These are phyloP conservation scores for Microbotryomycetes sp. DNA, from an alignment of 1,284 basidiomycete species.

Conservation along the genomic window DNA sequence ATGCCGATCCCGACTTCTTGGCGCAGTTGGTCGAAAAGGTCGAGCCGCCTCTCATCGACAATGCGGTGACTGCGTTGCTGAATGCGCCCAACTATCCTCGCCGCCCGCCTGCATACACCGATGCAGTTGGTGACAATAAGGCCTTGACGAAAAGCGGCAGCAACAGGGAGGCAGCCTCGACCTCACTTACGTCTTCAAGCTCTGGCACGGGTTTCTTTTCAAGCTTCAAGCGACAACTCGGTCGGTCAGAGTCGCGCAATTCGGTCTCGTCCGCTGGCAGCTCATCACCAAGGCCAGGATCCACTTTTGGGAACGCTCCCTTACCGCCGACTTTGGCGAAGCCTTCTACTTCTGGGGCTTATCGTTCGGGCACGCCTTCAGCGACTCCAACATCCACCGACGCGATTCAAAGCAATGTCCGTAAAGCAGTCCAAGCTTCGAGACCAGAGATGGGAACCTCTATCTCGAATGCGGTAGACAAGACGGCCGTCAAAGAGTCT, in stretches of 20 bases:
- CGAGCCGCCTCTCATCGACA: constrained; percentile 36
- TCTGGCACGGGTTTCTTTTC: constrained; percentile 21
- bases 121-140: constrained; percentile 1
- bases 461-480: constrained; percentile 39
- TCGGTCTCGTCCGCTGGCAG: background rate
- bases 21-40: constrained; percentile 34
- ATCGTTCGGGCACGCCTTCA: background rate
- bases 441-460: constrained; percentile 39
- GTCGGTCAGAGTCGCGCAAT: background rate
- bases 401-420: constrained; percentile 22
- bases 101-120: background rate
- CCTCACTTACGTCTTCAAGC: background rate
- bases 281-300: background rate
- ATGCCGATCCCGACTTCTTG: constrained; percentile 38
- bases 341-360: background rate
- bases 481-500: constrained; percentile 42
- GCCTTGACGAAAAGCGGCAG: background rate
- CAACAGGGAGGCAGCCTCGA: background rate
- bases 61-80: constrained; percentile 38
- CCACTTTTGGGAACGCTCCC: background rate
- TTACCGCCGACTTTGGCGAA: background rate
- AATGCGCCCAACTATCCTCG: constrained; percentile 32
- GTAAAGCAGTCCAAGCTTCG: constrained; percentile 36
- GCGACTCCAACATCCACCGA: constrained; percentile 18
- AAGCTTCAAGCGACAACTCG: constrained; percentile 15